Evolutionary conservation across 352 stramenopile genomes (phyloP), one percentile per base, ranked within the genome.

Genomic region (Blastocystis sp.): DNA sequence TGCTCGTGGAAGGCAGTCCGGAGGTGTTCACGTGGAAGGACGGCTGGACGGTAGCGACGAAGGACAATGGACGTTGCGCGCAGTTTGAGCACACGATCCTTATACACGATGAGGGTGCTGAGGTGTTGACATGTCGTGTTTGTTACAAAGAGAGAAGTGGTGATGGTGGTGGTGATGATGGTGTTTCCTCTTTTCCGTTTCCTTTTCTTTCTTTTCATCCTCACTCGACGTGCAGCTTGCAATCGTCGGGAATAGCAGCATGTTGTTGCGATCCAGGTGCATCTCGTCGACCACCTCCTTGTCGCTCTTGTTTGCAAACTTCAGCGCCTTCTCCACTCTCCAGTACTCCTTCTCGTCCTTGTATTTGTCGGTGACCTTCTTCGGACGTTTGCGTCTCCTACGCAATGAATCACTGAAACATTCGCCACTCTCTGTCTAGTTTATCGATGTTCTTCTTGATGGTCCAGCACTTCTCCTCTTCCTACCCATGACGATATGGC

Each of bases 61-160:
- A 92, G 4, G 97, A 99, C 92, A 96, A 97, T 41, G 93, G 94
- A 63, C 93, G 95, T 31, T 98, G 95, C 74, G 96, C 97, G 16
- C 97, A 99, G 93, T 91, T 91, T 31, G 96, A 98, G 91, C 96
- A 98, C 92, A 98, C 96, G n/a, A 94, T 99, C 29, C 90, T 99
- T n/a, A 96, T 99, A 21, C 98, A 96, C 0, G 96, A 98, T 55
- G 96, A 94, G 31, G 97, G 97, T 65, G 98, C 94, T 79, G 97
- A 99, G 88, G 96, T 99, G 78, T 92, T 99, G 13, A 99, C 97
- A 62, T 85, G 33, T 29, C 24, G 35, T 78, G 37, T 78, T 78
- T 78, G 66, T 61, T 65, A 78, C 33, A 85, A 85, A 85, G 33
- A 85, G 31, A 31, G 29, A 13, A 85, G 55, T 39, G n/a, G 24